phyloP scores from a whole-genome alignment of 306 rosid genomes.

The Glycine soja region DNA sequence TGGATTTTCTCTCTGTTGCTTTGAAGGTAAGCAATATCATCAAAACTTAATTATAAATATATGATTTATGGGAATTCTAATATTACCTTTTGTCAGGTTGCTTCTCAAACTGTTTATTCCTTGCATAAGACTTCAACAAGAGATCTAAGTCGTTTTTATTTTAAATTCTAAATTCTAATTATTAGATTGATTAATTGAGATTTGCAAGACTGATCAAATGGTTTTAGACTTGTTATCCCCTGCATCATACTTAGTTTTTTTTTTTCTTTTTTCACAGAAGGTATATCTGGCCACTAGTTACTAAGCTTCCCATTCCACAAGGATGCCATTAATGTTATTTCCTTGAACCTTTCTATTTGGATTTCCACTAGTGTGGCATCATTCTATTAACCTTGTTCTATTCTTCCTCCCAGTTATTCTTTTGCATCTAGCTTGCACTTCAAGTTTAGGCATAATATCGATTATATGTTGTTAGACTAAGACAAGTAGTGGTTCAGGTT shows the following conservation, averaged over 20 bases:
- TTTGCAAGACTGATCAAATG: constrained; percentile 7
- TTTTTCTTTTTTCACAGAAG: constrained; percentile 4
- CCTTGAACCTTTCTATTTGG: constrained; percentile 2
- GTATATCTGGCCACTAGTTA: background rate
- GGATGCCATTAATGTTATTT: constrained; percentile 13
- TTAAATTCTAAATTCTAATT: constrained; percentile 32
- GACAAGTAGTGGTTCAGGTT: no score
- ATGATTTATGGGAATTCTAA: constrained; percentile 37
- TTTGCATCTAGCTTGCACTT: no score
- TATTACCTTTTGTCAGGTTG: constrained; percentile 59
- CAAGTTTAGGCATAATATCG: no score
- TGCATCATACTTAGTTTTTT: background rate
- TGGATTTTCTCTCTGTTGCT: constrained; percentile 80
- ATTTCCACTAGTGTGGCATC: background rate
- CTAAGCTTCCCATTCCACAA: constrained; percentile 14
- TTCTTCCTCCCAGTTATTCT: background rate
- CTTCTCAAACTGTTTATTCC: constrained; percentile 93
- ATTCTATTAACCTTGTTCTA: no score
- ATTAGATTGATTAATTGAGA: background rate
- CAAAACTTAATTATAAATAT: constrained; percentile 4
- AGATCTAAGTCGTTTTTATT: constrained; percentile 67
- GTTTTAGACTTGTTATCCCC: background rate
- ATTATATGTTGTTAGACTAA: no score
- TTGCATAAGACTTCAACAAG: constrained; percentile 92
- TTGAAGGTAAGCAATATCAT: constrained; percentile 67